phyloP scores from a whole-genome alignment of 2,329 filamentous ascomycete species.

The Pseudocercospora crystallina region DNA sequence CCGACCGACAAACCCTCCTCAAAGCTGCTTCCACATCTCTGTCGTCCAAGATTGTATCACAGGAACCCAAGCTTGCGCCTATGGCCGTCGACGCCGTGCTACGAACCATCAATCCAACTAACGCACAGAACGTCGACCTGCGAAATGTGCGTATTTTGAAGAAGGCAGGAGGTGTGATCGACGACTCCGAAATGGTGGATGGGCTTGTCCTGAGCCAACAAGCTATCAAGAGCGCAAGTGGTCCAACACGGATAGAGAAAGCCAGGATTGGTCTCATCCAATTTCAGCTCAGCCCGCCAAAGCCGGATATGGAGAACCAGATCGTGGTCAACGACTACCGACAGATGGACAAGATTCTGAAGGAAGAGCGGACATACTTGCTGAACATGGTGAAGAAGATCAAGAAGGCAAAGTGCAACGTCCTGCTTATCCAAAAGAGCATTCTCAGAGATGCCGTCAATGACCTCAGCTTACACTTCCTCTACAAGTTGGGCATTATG shows the following conservation, averaged over 20 bases:
- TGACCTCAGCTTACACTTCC: conserved; percentile 94
- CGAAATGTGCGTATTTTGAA: conserved; percentile 96
- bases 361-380: conserved; percentile 96
- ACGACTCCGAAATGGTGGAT: conserved; percentile 96
- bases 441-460: conserved; percentile 97
- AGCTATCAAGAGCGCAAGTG: conserved; percentile 89
- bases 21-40: conserved; percentile 97
- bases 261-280: conserved; percentile 95
- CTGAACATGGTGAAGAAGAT: conserved; percentile 99
- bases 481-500: conserved; percentile 93
- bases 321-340: conserved; percentile 99
- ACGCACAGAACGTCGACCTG: conserved; percentile 92
- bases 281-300: conserved; percentile 96
- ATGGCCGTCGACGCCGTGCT: conserved; percentile 98
- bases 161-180: conserved; percentile 96
- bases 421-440: conserved; percentile 96
- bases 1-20: conserved; percentile 83
- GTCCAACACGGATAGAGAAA: conserved; percentile 92
- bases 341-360: conserved; percentile 99
- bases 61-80: conserved; percentile 93
- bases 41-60: conserved; percentile 97
- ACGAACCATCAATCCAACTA: conserved; percentile 93
- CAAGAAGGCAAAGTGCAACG: conserved; percentile 99
- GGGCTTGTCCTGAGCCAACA: conserved; percentile 89
- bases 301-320: conserved; percentile 99